These are phyloP conservation scores for Agaricales sp. DNA, from an alignment of 1,284 basidiomycete species.

Conservation along the genomic window DNA sequence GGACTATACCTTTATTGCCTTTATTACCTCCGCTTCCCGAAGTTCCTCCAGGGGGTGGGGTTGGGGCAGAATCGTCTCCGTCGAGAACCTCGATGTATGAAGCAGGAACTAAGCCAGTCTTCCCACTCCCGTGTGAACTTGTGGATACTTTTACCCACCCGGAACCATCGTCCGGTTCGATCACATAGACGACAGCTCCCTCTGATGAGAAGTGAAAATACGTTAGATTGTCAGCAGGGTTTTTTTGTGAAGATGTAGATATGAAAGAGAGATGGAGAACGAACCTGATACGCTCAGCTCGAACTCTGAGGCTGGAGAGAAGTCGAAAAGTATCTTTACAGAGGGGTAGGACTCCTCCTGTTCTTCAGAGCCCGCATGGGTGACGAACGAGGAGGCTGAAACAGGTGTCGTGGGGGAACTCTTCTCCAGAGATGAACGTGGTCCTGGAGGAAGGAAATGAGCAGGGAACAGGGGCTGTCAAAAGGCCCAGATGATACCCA, in stretches of 20 bases:
- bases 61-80: slow-evolving; percentile 12
- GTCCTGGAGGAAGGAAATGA: slow-evolving; percentile 9
- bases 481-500: neutral
- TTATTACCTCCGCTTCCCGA: too few relatives aligned
- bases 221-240: too few relatives aligned
- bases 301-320: slow-evolving; percentile 61
- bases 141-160: slow-evolving; percentile 78
- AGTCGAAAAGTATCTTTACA: slow-evolving; percentile 62
- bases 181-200: slow-evolving; percentile 44
- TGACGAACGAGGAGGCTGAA: slow-evolving; percentile 44
- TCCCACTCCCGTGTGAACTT: slow-evolving; percentile 25
- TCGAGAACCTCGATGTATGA: slow-evolving; percentile 51
- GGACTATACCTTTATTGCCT: too few relatives aligned
- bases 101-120: slow-evolving; percentile 67
- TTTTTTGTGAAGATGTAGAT: too few relatives aligned
- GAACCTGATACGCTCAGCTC: slow-evolving; percentile 59
- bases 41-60: too few relatives aligned
- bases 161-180: slow-evolving; percentile 73
- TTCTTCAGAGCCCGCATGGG: slow-evolving; percentile 27
- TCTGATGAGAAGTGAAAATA: slow-evolving; percentile 27
- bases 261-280: slow-evolving; percentile 12
- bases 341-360: slow-evolving; percentile 28
- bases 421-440: slow-evolving; percentile 8
- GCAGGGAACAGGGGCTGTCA: slow-evolving; percentile 14
- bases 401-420: slow-evolving; percentile 20